Conservation (phyloP, 306 rosid species). For the Acacia acuminata region DNA sequence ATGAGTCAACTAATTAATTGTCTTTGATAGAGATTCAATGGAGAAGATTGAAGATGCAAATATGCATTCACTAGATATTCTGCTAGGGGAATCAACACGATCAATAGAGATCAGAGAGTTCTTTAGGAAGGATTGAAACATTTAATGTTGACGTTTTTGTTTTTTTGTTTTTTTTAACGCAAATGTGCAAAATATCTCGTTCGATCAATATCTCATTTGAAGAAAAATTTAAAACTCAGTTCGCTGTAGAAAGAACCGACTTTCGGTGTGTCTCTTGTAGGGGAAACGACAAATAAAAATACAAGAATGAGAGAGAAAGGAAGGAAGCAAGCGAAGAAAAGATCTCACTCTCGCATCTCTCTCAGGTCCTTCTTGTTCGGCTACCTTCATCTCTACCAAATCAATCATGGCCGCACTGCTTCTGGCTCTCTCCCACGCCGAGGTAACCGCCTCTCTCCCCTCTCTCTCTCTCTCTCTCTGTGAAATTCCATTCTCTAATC, state of each 20-base stretch:
- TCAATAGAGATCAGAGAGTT: no score
- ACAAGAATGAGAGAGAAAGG: neutral
- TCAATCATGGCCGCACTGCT: neutral
- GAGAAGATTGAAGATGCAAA: no score
- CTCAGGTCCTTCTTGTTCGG: neutral
- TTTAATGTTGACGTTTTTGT: no score
- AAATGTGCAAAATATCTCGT: neutral
- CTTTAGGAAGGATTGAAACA: no score
- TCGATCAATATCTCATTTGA: neutral
- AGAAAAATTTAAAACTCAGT: neutral
- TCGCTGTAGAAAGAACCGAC: neutral
- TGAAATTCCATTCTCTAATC: neutral
- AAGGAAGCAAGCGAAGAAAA: neutral
- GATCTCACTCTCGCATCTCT: neutral
- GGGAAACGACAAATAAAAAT: neutral
- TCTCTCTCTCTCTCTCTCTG: neutral
- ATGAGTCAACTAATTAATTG: no score
- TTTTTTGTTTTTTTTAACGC: no score
- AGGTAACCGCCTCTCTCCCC: slow-evolving; percentile 2
- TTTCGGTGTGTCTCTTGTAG: neutral
- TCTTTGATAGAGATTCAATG: no score
- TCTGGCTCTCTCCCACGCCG: neutral
- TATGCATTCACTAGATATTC: no score
- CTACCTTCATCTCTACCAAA: neutral
- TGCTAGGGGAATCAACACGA: no score